Base-by-base conservation (phyloP, 768 basidiomycete species). In the Mycena rebaudengoi region DNA sequence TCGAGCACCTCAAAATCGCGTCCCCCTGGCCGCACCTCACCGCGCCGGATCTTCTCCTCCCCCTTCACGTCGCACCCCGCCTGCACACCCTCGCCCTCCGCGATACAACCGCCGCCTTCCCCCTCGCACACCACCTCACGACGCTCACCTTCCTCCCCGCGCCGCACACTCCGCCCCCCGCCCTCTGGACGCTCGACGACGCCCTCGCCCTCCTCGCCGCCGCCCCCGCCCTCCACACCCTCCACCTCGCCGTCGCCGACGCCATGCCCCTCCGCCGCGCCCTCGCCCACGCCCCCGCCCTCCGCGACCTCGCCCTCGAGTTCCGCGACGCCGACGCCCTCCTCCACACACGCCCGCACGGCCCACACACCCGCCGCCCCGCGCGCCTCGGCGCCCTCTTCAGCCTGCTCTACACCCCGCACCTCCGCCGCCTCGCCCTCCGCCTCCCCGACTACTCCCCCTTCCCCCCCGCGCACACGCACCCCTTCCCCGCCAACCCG, bases 1-100 rank as follows among this genome's bases (percentile, higher is more conserved):
- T 65, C 33, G 58, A 65, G 30, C 52, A 60, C 33, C 52, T 65
- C 32, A 60, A 65, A 54, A 65, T 65, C 32, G 26, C 60, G 20
- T 33, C 64, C 5, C 57, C 57, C 2, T 54, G 57, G 64, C 45
- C 57, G 4, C 25, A n/a, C 26, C 26, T 33, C 21, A n/a, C 46
- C 14, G 25, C 46, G 29, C 23, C 64, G 12, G 56, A 32, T 16
- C 7, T 60, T 20, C 6, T 7, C 21, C 4, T 60, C 18, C 23
- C 58, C 25, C 39, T 60, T 30, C 37, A 41, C 33, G 16, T 32
- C 7, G 58, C 58, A 3, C 64, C 56, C 1, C 53, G 59, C 25
- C 58, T 65, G 7, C 33, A 30, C 41, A 48, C 12, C 25, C 30
- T 65, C 14, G 41, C 44, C 11, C 8, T 48, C n/a, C 44, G 39